A percentile compares a stretch with the other conserved stretches of the same genome.
These are phyloP conservation scores for Candida caryicola DNA, from an alignment of 805 yeast species.

Conservation along the genomic window DNA sequence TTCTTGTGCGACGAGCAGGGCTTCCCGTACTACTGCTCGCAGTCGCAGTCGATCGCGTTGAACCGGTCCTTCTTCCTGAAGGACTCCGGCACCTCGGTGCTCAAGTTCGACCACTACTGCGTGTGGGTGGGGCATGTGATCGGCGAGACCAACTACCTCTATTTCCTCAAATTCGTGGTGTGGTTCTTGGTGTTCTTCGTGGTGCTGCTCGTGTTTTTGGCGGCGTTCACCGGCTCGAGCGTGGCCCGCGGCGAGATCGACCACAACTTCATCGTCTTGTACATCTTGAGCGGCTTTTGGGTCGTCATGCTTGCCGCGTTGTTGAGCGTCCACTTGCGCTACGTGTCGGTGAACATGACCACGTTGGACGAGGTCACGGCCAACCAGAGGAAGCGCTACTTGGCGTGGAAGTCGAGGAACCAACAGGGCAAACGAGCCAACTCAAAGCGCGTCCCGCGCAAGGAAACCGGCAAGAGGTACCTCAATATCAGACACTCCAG, in stretches of 20 bases:
- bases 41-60: slow-evolving; percentile 63
- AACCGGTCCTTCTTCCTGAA: slow-evolving; percentile 71
- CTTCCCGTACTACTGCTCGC: slow-evolving; percentile 70
- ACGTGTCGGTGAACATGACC: slow-evolving; percentile 48
- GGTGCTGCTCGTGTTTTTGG: slow-evolving; percentile 21
- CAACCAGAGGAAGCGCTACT: slow-evolving; percentile 29
- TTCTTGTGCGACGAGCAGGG: slow-evolving; percentile 75
- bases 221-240: slow-evolving; percentile 21
- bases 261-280: slow-evolving; percentile 49
- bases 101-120: slow-evolving; percentile 83
- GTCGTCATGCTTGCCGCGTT: slow-evolving; percentile 44
- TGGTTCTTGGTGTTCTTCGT: slow-evolving; percentile 38
- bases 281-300: slow-evolving; percentile 45
- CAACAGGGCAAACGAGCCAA: slow-evolving; percentile 7
- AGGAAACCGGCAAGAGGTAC: slow-evolving; percentile 38
- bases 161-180: slow-evolving; percentile 53
- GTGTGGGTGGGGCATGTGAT: slow-evolving; percentile 70
- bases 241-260: slow-evolving; percentile 29
- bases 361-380: slow-evolving; percentile 55
- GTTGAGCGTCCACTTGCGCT: slow-evolving; percentile 40
- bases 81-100: slow-evolving; percentile 54
- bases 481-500: slow-evolving; percentile 37
- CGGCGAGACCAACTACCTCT: slow-evolving; percentile 62
- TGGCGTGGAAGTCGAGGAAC: slow-evolving; percentile 19
- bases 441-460: slow-evolving; percentile 15